phyloP scores from a whole-genome alignment of 208 protist genomes.

The Lotmaria passim region DNA sequence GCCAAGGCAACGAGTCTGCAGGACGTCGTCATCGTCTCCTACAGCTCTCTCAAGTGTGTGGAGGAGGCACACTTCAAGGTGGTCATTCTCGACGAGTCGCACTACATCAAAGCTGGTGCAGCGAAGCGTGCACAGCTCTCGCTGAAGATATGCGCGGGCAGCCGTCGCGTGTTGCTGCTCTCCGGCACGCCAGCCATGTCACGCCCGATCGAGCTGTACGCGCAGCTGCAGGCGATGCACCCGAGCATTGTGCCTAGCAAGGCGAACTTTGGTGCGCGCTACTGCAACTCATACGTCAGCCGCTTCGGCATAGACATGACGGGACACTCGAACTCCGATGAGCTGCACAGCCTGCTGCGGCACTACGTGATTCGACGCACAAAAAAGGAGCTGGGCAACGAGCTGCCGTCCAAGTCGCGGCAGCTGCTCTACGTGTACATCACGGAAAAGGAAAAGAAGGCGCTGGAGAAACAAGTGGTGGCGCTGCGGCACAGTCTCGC shows the following conservation, averaged over 20 bases:
- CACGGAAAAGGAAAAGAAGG: conserved; percentile 83
- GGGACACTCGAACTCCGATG: conserved; percentile 86
- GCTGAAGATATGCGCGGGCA: conserved; percentile 76
- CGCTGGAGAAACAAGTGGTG: conserved; percentile 74
- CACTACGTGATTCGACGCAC: conserved; percentile 94
- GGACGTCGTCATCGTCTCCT: conserved; percentile 82
- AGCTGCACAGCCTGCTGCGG: conserved; percentile 92
- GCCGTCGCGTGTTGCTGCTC: conserved; percentile 86
- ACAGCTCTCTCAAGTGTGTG: conserved; percentile 80
- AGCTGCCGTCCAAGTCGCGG: conserved; percentile 90
- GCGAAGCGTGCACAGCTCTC: conserved; percentile 83
- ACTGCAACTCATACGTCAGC: conserved; percentile 91
- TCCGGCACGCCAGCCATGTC: conserved; percentile 94
- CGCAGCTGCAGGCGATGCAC: conserved; percentile 89
- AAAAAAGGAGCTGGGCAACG: conserved; percentile 89
- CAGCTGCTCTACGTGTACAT: conserved; percentile 89
- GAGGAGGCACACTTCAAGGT: conserved; percentile 75
- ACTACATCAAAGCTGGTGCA: conserved; percentile 94
- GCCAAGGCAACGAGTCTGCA: conserved; percentile 46
- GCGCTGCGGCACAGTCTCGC: conserved; percentile 52
- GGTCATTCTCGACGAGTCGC: conserved; percentile 96
- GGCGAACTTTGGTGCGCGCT: conserved; percentile 90
- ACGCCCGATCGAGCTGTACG: conserved; percentile 95
- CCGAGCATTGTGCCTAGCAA: conserved; percentile 58
- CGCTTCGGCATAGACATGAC: conserved; percentile 76